Evolutionary conservation across 2,329 filamentous ascomycete species (phyloP).

Genomic region (Aureobasidium subglaciale): DNA sequence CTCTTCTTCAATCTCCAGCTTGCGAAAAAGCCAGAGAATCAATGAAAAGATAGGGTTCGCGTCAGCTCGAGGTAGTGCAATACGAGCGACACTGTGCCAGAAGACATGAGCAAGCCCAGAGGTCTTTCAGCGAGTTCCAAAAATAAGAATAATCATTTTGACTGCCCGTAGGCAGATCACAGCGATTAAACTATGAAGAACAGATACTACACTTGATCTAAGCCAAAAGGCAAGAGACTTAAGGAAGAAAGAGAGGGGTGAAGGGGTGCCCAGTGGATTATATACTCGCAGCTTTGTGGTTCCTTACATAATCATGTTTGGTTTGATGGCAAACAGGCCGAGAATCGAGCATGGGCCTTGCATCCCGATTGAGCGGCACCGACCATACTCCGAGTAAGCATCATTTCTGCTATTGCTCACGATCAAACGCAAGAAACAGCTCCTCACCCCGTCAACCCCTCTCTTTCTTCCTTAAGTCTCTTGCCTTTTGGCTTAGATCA

Average conservation of each 20-base stretch:
- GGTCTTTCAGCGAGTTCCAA: constrained; percentile 50
- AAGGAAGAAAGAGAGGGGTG: neutral
- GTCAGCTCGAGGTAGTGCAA: constrained; percentile 68
- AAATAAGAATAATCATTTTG: constrained; percentile 80
- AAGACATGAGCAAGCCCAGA: constrained; percentile 66
- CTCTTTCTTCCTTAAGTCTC: neutral
- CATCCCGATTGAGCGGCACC: neutral
- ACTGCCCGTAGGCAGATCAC: constrained; percentile 65
- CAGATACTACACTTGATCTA: constrained; percentile 26
- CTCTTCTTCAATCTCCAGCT: constrained; percentile 24
- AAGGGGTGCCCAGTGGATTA: neutral
- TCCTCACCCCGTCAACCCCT: neutral
- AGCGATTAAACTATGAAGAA: constrained; percentile 96
- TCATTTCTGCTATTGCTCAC: no score
- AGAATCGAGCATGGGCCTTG: neutral
- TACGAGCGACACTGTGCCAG: constrained; percentile 65
- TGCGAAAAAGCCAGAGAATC: constrained; percentile 16
- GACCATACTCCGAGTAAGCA: no score
- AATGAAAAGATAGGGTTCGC: constrained; percentile 45
- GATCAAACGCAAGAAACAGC: no score
- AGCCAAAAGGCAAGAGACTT: constrained; percentile 13
- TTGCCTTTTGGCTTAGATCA: constrained; percentile 9
- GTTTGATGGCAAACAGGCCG: neutral
- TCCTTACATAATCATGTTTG: neutral
- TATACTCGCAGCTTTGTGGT: neutral